A percentile compares a stretch with the other conserved stretches of the same genome.
Evolutionary conservation across 2,329 filamentous ascomycete species (phyloP).

Genomic region (Arachnopeziza araneosa): DNA sequence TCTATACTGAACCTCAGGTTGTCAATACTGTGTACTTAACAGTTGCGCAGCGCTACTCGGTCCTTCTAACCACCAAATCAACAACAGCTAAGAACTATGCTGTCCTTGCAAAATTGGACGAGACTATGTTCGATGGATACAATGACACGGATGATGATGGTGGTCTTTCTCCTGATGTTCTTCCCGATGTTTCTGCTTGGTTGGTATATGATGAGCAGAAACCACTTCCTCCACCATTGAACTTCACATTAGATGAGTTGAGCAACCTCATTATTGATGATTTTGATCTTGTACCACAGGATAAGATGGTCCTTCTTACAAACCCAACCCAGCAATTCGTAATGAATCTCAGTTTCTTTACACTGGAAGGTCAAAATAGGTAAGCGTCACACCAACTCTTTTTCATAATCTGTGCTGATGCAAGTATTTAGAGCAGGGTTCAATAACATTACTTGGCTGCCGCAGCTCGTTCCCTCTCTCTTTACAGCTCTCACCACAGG

Average conservation of each 20-base stretch:
- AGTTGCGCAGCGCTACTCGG: conserved; percentile 40
- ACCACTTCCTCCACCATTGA: conserved; percentile 42
- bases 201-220: conserved; percentile 47
- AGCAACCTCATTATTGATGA: conserved; percentile 62
- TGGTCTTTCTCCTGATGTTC: conserved; percentile 43
- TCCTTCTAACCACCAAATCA: conserved; percentile 40
- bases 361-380: conserved; percentile 35
- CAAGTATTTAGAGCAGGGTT: neutral
- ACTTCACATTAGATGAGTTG: conserved; percentile 44
- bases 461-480: conserved; percentile 59
- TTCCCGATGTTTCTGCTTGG: conserved; percentile 55
- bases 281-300: conserved; percentile 56
- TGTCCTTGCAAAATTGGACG: conserved; percentile 33
- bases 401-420: neutral
- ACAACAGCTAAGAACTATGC: conserved; percentile 28
- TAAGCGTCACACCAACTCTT: neutral
- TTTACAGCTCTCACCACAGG: conserved; percentile 65
- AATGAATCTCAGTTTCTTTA: conserved; percentile 53
- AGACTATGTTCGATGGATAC: conserved; percentile 48
- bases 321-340: conserved; percentile 50
- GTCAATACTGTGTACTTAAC: conserved; percentile 38
- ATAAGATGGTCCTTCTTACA: neutral
- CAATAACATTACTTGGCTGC: neutral
- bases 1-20: conserved; percentile 33
- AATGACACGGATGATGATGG: neutral